Percentiles rank a stretch among this genome's conserved stretches.
Evolutionary conservation across 805 yeast genomes (phyloP).

Genomic region (Hemisphaericaspora nanyangensis): DNA sequence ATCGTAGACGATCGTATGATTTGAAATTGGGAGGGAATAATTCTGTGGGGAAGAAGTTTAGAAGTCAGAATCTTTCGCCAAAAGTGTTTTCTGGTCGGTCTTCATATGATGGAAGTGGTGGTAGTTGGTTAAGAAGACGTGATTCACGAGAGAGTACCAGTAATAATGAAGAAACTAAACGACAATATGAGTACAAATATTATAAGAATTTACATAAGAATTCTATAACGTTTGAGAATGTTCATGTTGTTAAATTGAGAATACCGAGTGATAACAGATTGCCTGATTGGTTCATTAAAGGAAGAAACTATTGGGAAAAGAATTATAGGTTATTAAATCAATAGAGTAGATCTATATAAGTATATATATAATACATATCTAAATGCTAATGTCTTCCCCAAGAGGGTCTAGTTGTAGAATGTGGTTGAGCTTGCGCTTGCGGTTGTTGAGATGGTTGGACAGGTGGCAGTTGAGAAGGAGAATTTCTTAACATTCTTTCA

Average conservation of each 20-base stretch:
- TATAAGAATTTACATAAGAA: conserved; percentile 39
- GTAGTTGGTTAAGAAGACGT: no score
- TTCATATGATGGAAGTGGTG: conserved; percentile 7
- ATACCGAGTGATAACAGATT: conserved; percentile 61
- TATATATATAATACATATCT: background rate
- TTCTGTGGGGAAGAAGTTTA: no score
- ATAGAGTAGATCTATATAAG: background rate
- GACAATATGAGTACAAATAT: conserved; percentile 27
- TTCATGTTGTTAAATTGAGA: conserved; percentile 38
- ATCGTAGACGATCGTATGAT: conserved; percentile 31
- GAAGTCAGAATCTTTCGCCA: no score
- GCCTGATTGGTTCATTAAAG: conserved; percentile 73
- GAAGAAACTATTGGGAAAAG: conserved; percentile 63
- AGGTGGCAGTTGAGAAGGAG: conserved; percentile 3
- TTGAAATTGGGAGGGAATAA: conserved; percentile 24
- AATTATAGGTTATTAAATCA: conserved; percentile 5
- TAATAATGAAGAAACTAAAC: conserved; percentile 6
- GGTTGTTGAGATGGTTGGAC: background rate
- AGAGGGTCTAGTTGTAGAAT: background rate
- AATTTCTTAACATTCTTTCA: conserved; percentile 23
- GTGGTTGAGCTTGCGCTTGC: background rate
- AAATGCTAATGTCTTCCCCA: background rate
- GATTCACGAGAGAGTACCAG: conserved; percentile 10
- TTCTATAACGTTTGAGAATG: conserved; percentile 29
- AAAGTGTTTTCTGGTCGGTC: background rate